A percentile compares a stretch with the other conserved stretches of the same genome.
Evolutionary conservation across 2,329 filamentous ascomycete species (phyloP).

Genomic region (Fusarium tuaranense): DNA sequence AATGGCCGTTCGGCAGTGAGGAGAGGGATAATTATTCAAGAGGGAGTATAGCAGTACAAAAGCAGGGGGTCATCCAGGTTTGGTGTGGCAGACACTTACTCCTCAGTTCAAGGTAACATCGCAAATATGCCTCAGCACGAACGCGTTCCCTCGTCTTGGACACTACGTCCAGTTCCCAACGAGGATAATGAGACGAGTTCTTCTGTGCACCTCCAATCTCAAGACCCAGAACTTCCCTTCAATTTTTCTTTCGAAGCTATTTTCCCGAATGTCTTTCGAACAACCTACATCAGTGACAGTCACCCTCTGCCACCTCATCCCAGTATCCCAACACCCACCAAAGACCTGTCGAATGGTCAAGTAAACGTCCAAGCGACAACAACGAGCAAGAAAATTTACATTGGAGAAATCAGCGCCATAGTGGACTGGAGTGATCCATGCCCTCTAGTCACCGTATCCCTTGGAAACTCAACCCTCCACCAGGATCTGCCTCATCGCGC

Average conservation of each 20-base stretch:
- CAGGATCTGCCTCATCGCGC: slow-evolving; percentile 73
- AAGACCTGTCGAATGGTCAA: slow-evolving; percentile 47
- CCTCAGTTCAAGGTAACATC: neutral
- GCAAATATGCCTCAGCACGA: slow-evolving; percentile 46
- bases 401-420: slow-evolving; percentile 63
- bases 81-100: too few species aligned
- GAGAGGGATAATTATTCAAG: neutral
- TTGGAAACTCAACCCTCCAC: slow-evolving; percentile 64
- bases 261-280: slow-evolving; percentile 73
- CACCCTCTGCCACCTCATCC: slow-evolving; percentile 76
- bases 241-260: slow-evolving; percentile 73
- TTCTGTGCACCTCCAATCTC: slow-evolving; percentile 36
- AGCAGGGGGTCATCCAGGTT: neutral
- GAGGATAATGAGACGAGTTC: slow-evolving; percentile 43
- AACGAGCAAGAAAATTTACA: slow-evolving; percentile 56
- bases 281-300: slow-evolving; percentile 71
- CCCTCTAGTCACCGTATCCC: slow-evolving; percentile 68
- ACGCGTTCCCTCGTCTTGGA: slow-evolving; percentile 45
- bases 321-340: slow-evolving; percentile 61
- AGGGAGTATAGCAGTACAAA: neutral
- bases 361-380: slow-evolving; percentile 46
- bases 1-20: neutral
- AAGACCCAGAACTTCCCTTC: slow-evolving; percentile 53
- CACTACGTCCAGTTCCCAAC: slow-evolving; percentile 39
- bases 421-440: slow-evolving; percentile 68